Conservation (phyloP, 2,329 filamentous ascomycete species). For the Scedosporium minutisporum region DNA sequence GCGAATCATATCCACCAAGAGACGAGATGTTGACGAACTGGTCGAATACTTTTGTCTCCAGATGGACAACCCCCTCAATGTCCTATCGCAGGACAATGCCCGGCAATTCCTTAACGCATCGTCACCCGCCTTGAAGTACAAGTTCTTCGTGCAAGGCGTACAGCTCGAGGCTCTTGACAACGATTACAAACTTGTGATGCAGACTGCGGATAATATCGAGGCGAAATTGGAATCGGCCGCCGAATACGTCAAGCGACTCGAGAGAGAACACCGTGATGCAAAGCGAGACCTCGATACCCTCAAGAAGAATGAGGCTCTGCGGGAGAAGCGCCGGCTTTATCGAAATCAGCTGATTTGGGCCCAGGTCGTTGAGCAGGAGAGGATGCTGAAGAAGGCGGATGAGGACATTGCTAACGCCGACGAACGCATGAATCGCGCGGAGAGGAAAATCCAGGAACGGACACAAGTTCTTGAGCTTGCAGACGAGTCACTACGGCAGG, state of each 20-base stretch:
- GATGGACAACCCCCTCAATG: slow-evolving; percentile 93
- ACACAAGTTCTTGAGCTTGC: slow-evolving; percentile 38
- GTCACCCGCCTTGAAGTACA: slow-evolving; percentile 78
- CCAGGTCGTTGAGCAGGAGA: slow-evolving; percentile 72
- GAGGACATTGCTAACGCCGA: slow-evolving; percentile 17
- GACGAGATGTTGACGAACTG: slow-evolving; percentile 81
- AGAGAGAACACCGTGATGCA: slow-evolving; percentile 50
- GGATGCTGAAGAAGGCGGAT: slow-evolving; percentile 27
- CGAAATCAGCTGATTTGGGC: slow-evolving; percentile 72
- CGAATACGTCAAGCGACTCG: slow-evolving; percentile 54
- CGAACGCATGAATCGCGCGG: slow-evolving; percentile 16
- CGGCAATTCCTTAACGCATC: slow-evolving; percentile 86
- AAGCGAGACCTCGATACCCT: slow-evolving; percentile 55
- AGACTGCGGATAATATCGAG: slow-evolving; percentile 65
- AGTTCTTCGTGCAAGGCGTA: slow-evolving; percentile 90
- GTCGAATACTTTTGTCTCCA: slow-evolving; percentile 88
- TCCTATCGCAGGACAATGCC: slow-evolving; percentile 90
- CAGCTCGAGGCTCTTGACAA: slow-evolving; percentile 86
- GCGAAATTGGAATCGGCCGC: slow-evolving; percentile 50
- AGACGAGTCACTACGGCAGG: slow-evolving; percentile 33
- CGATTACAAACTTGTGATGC: slow-evolving; percentile 77
- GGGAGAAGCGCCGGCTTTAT: slow-evolving; percentile 48
- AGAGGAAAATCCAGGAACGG: slow-evolving; percentile 25
- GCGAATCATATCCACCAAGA: slow-evolving; percentile 69
- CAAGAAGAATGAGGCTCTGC: slow-evolving; percentile 56